Conservation (phyloP, 2,329 filamentous ascomycete species). For the Celoporthe dispersa region DNA sequence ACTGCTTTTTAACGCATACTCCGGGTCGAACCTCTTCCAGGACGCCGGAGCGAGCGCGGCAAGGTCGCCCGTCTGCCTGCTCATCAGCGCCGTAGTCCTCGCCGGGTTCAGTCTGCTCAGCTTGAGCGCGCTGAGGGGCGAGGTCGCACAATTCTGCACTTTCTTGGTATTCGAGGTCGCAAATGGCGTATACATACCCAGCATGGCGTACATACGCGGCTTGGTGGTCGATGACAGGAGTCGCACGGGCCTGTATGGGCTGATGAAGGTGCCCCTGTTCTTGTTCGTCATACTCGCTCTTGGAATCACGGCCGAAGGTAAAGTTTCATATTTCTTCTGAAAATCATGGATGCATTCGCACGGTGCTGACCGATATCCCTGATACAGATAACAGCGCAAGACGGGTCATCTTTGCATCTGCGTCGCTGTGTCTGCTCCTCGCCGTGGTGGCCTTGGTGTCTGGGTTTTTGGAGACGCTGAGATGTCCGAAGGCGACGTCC, state of each 20-base stretch:
- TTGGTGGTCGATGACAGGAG: conserved; percentile 37
- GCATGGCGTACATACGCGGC: conserved; percentile 39
- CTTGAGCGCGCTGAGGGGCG: conserved; percentile 32
- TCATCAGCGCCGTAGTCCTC: conserved; percentile 33
- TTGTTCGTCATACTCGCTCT: conserved; percentile 31
- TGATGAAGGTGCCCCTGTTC: conserved; percentile 33
- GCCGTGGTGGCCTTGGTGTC: conserved; percentile 16
- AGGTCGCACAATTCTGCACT: conserved; percentile 34
- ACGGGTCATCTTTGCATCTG: conserved; percentile 23
- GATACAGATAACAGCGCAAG: conserved; percentile 22
- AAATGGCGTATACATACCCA: conserved; percentile 41
- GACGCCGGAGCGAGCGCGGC: neutral
- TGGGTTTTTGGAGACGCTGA: conserved; percentile 18
- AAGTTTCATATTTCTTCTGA: neutral
- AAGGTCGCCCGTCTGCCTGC: conserved; percentile 30
- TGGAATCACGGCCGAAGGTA: conserved; percentile 29
- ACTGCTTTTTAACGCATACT: conserved; percentile 27
- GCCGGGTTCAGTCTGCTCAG: conserved; percentile 34
- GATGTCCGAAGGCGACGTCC: neutral
- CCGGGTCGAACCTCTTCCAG: neutral
- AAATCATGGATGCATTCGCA: neutral
- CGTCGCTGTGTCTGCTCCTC: conserved; percentile 22
- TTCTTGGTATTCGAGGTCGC: conserved; percentile 41
- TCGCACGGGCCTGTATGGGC: conserved; percentile 38
- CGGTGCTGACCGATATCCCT: neutral